These are phyloP conservation scores for Forsythia suspensa DNA, from an alignment of 257 asterid genomes.

Conservation along the genomic window DNA sequence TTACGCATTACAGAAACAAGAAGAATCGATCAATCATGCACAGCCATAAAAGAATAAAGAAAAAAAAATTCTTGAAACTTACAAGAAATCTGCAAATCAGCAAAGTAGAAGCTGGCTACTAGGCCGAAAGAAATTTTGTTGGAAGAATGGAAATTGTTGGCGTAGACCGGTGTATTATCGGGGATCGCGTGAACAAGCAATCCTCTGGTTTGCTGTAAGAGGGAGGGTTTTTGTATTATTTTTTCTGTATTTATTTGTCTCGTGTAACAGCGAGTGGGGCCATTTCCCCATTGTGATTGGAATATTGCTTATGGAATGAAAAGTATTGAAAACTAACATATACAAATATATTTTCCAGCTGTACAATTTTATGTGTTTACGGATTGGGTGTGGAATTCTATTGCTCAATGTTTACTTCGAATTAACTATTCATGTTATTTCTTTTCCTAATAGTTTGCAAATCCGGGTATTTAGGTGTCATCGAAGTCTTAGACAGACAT, in stretches of 20 bases:
- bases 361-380: too few relatives aligned
- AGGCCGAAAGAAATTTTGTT: neutral
- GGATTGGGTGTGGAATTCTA: too few relatives aligned
- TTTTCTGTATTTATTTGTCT: neutral
- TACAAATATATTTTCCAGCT: too few relatives aligned
- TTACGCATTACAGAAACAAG: neutral
- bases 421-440: too few relatives aligned
- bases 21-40: neutral
- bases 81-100: conserved; percentile 3
- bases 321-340: too few relatives aligned
- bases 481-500: too few relatives aligned
- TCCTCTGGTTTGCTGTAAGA: neutral
- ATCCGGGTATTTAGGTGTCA: too few relatives aligned
- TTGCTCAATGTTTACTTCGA: too few relatives aligned
- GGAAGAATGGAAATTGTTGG: neutral
- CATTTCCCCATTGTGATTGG: neutral
- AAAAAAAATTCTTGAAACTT: neutral
- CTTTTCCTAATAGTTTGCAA: too few relatives aligned
- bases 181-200: neutral
- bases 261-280: neutral
- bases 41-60: neutral
- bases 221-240: neutral
- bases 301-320: too few relatives aligned
- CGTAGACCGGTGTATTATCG: conserved; percentile 1
- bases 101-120: neutral